Conservation (phyloP, 768 basidiomycete genomes). For the Strobilomyces confusus region DNA sequence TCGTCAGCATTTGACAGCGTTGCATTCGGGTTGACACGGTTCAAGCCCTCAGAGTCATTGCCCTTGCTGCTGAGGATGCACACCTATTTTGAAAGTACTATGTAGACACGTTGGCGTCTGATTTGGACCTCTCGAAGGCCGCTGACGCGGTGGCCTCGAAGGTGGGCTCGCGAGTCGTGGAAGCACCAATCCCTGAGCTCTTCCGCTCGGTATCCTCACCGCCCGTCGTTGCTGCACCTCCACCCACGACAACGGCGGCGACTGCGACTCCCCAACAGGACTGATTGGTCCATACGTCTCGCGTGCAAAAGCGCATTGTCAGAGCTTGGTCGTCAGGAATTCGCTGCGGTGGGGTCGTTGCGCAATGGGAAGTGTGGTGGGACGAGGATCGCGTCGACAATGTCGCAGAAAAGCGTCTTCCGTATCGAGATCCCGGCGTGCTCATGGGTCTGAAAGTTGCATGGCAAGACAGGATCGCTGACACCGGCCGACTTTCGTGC, state of each 20-base stretch:
- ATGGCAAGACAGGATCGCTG: background rate
- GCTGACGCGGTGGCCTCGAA: constrained; percentile 45
- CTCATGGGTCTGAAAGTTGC: constrained; percentile 30
- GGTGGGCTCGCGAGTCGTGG: constrained; percentile 12
- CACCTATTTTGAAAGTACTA: constrained; percentile 51
- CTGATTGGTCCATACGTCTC: background rate
- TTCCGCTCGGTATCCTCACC: constrained; percentile 39
- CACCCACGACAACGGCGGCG: background rate
- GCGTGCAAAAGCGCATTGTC: constrained; percentile 6
- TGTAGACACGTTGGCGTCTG: constrained; percentile 57
- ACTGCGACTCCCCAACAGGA: background rate
- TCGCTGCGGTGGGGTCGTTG: constrained; percentile 30
- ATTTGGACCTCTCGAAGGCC: constrained; percentile 51
- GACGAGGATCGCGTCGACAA: constrained; percentile 48
- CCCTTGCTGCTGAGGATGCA: too few species aligned
- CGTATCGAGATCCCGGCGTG: constrained; percentile 59
- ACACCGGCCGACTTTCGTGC: constrained; percentile 27
- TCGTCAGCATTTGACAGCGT: too few species aligned
- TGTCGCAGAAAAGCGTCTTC: constrained; percentile 51
- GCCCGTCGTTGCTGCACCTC: constrained; percentile 15
- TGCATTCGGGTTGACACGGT: too few species aligned
- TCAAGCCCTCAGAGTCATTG: too few species aligned
- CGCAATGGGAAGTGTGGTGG: constrained; percentile 49
- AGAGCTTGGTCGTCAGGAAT: constrained; percentile 15
- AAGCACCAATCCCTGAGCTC: constrained; percentile 43